Evolutionary conservation across 2,329 filamentous ascomycete genomes (phyloP), one percentile per base, ranked within the genome.

Genomic region (Cytospora piceae): DNA sequence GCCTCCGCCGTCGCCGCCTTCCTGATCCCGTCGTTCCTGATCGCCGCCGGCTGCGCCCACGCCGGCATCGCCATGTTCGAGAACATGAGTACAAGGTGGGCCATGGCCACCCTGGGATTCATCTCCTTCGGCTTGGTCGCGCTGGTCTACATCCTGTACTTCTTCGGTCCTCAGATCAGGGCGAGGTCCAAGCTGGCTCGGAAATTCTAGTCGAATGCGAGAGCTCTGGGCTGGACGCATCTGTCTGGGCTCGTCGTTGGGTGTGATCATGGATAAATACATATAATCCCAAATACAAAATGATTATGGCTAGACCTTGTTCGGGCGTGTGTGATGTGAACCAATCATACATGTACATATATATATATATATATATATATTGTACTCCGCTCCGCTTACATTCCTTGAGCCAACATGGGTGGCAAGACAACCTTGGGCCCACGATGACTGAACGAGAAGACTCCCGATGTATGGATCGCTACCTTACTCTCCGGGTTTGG

Each of bases 1-100:
- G 78, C 72, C 5, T 77, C 74, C 24, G 77, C 78, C 9, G 77
- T 80, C 51, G 78, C 78, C 2, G 78, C 78, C 2, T 80, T 80
- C 72, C 70, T 79, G 57, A 80, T 80, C 62, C 78, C 78, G 0
- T 77, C 75, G n/a, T 80, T 79, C 59, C 58, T 78, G 27, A 74
- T 80, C 57, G 77, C 78, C 6, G 78, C 78, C 22, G 77, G 67
- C 37, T 74, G 76, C 34, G 77, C 77, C 9, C 78, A 80, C 54
- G 64, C 67, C 68, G 72, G 71, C 22, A 72, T 77, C 59, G 72
- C 75, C 27, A 76, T 77, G 74, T 77, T 78, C 65, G 72, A 72
- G 1, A 76, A 77, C 42, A 71, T 80, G 70, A 71, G 71, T 14
- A 74, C 76, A 3, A 79, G 71, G 49, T 80, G 78, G 78, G 78